Conservation (phyloP, 257 asterid genomes). For the Solanum virginianum region DNA sequence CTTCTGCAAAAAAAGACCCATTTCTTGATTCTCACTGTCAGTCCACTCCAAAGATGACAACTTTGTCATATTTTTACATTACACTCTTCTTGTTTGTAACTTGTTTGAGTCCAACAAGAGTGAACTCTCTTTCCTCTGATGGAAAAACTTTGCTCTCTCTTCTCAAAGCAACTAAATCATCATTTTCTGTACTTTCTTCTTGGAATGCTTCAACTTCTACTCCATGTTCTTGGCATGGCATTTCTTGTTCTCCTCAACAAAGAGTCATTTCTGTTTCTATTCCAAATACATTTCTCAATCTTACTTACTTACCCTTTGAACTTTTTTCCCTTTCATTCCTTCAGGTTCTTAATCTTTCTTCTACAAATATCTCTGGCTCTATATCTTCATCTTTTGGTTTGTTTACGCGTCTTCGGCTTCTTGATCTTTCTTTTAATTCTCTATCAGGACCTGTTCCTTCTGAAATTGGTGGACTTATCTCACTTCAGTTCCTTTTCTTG, state of each 20-base stretch:
- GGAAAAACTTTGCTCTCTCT: slow-evolving; percentile 81
- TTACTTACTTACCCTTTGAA: slow-evolving; percentile 43
- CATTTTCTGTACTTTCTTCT: slow-evolving; percentile 54
- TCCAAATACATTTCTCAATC: slow-evolving; percentile 77
- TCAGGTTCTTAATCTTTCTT: slow-evolving; percentile 76
- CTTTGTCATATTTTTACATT: slow-evolving; percentile 1
- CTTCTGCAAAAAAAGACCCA: not conserved
- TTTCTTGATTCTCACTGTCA: slow-evolving; percentile 1
- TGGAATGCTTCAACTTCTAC: slow-evolving; percentile 64
- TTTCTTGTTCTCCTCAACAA: slow-evolving; percentile 76
- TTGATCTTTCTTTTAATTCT: slow-evolving; percentile 65
- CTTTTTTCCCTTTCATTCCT: slow-evolving; percentile 69
- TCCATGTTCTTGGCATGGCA: slow-evolving; percentile 92
- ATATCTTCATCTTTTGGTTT: slow-evolving; percentile 58
- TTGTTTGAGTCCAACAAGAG: not conserved
- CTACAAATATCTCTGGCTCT: slow-evolving; percentile 73
- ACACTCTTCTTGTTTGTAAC: slow-evolving; percentile 12
- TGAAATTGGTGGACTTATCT: slow-evolving; percentile 42
- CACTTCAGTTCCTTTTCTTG: slow-evolving; percentile 66
- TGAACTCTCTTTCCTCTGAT: slow-evolving; percentile 50
- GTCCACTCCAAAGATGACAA: not conserved
- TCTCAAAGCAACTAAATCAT: slow-evolving; percentile 42
- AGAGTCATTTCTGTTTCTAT: slow-evolving; percentile 75
- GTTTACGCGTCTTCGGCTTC: slow-evolving; percentile 43
- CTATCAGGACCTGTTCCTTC: slow-evolving; percentile 53